Conservation (phyloP, 495 filamentous ascomycete genomes). For the Penicillium mononematosum region DNA sequence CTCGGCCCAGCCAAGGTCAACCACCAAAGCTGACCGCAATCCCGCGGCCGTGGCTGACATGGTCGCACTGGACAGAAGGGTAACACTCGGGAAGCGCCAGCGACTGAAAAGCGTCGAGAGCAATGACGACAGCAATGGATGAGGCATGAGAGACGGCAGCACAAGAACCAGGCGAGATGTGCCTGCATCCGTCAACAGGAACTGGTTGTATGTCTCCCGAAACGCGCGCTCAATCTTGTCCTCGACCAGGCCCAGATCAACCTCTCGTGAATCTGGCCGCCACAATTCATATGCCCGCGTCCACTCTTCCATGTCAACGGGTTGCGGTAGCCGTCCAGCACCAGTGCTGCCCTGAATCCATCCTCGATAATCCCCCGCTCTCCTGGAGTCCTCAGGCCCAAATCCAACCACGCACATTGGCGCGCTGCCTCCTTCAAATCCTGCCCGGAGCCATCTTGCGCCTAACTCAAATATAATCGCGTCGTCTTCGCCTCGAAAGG, state of each 20-base stretch:
- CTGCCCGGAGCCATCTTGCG: constrained; percentile 72
- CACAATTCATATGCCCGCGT: constrained; percentile 76
- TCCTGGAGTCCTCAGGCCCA: constrained; percentile 68
- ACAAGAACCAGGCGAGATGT: constrained; percentile 72
- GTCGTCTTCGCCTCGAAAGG: constrained; percentile 81
- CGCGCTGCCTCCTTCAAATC: constrained; percentile 75
- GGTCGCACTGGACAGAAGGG: constrained; percentile 70
- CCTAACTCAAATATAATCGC: constrained; percentile 80
- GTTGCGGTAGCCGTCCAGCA: constrained; percentile 19
- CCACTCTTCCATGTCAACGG: constrained; percentile 61
- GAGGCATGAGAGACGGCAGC: constrained; percentile 74
- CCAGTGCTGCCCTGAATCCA: constrained; percentile 49
- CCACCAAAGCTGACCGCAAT: constrained; percentile 72
- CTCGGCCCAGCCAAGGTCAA: constrained; percentile 92
- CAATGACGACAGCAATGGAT: constrained; percentile 70
- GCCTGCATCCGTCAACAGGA: constrained; percentile 72
- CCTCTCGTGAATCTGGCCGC: constrained; percentile 65
- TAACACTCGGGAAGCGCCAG: constrained; percentile 79
- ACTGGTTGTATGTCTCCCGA: constrained; percentile 82
- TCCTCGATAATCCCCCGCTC: constrained; percentile 77
- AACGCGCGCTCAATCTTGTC: constrained; percentile 86
- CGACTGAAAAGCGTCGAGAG: constrained; percentile 74
- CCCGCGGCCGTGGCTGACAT: constrained; percentile 76
- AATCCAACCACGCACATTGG: constrained; percentile 73
- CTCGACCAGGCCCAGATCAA: constrained; percentile 75